These are phyloP conservation scores for Solanum clarkiae DNA, from an alignment of 257 asterid species.

Conservation along the genomic window DNA sequence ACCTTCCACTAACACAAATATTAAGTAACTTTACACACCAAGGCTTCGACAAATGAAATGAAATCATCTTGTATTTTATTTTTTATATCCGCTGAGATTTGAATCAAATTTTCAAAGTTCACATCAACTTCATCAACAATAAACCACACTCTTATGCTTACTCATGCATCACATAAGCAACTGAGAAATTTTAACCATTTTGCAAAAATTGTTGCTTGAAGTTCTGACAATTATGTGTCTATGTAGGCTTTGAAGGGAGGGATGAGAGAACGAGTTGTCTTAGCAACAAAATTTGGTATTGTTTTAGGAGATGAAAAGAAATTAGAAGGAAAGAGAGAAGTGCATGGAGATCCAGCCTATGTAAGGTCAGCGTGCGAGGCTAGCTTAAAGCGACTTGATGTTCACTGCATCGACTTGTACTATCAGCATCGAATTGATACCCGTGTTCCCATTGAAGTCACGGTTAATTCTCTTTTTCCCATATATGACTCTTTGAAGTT, in stretches of 20 bases:
- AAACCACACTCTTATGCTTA: too few relatives aligned
- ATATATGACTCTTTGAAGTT: not conserved
- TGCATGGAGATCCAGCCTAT: conserved; percentile 23
- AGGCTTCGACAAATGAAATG: too few relatives aligned
- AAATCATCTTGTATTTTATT: too few relatives aligned
- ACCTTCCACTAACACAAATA: too few relatives aligned
- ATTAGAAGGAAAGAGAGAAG: not conserved
- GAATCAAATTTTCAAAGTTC: too few relatives aligned
- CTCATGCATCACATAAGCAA: too few relatives aligned
- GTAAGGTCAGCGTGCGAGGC: conserved; percentile 23
- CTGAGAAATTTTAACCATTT: too few relatives aligned
- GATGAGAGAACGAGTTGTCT: conserved; percentile 13
- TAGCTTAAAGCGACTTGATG: conserved; percentile 25
- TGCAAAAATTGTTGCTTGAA: too few relatives aligned
- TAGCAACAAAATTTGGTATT: conserved; percentile 21
- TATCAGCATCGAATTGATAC: conserved; percentile 24
- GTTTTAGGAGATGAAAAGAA: not conserved
- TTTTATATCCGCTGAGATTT: too few relatives aligned
- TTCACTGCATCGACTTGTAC: conserved; percentile 23
- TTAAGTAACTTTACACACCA: too few relatives aligned
- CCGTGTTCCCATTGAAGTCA: conserved; percentile 24
- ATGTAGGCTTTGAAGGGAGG: conserved; percentile 22
- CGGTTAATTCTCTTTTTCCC: not conserved
- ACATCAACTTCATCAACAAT: too few relatives aligned
- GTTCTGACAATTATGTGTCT: not conserved